A percentile compares a stretch with the other conserved stretches of the same genome.
Evolutionary conservation across 805 yeast species (phyloP).

Genomic region (Cyberlindnera mississippiensis): DNA sequence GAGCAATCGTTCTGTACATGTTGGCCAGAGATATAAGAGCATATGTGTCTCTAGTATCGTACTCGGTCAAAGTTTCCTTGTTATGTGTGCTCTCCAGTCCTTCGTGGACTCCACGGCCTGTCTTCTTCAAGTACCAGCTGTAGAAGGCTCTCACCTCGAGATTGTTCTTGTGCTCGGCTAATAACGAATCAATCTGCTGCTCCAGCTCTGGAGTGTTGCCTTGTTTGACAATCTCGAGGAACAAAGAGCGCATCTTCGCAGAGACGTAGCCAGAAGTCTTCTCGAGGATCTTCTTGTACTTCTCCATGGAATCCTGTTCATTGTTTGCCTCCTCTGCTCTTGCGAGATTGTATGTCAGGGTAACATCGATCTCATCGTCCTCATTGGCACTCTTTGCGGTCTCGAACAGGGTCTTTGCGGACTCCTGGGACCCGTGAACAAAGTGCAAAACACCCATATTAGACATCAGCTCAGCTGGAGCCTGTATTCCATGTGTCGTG

Average conservation of each 20-base stretch:
- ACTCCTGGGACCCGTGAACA: constrained; percentile 53
- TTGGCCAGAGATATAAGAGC: constrained; percentile 90
- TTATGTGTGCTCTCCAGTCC: constrained; percentile 74
- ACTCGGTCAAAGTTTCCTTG: constrained; percentile 76
- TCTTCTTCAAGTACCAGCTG: constrained; percentile 78
- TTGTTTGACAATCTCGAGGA: constrained; percentile 50
- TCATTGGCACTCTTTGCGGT: constrained; percentile 46
- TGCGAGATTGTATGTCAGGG: constrained; percentile 71
- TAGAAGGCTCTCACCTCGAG: constrained; percentile 86
- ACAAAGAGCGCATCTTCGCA: constrained; percentile 69
- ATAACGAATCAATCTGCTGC: constrained; percentile 49
- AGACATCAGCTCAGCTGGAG: constrained; percentile 61
- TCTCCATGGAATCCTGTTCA: constrained; percentile 22
- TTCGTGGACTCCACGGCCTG: constrained; percentile 40
- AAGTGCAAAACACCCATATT: constrained; percentile 84
- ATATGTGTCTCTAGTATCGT: constrained; percentile 84
- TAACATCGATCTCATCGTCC: constrained; percentile 34
- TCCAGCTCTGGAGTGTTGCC: constrained; percentile 39
- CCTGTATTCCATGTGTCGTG: constrained; percentile 28
- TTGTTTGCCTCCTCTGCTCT: constrained; percentile 58
- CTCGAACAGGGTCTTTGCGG: constrained; percentile 54
- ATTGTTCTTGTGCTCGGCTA: constrained; percentile 53
- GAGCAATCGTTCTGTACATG: constrained; percentile 75
- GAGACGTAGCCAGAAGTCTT: constrained; percentile 67
- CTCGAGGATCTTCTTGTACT: constrained; percentile 54